Evolutionary conservation across 2,329 filamentous ascomycete genomes (phyloP).

Genomic region (Thelonectria olida): DNA sequence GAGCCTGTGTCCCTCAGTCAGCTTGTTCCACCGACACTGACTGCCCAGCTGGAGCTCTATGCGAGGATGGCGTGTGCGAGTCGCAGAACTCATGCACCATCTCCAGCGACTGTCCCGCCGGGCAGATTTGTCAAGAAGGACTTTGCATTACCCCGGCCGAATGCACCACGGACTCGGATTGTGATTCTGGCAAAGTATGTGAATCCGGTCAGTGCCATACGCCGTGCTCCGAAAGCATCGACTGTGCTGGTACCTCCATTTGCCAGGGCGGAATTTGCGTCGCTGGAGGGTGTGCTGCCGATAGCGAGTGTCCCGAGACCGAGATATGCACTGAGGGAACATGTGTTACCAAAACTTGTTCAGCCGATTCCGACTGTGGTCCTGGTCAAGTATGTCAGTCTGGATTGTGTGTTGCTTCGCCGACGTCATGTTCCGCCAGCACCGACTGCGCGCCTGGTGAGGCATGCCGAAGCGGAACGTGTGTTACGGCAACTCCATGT

Average conservation of each 20-base stretch:
- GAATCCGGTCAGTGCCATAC: background rate
- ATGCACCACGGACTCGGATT: background rate
- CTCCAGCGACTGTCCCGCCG: background rate
- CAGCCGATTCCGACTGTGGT: background rate
- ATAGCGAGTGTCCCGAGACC: background rate
- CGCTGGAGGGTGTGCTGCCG: background rate
- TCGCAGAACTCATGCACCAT: background rate
- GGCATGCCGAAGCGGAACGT: background rate
- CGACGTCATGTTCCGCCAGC: no score
- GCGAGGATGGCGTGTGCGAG: background rate
- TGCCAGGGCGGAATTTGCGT: background rate
- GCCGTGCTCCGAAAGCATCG: background rate
- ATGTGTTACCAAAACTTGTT: background rate
- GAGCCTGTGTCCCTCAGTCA: background rate
- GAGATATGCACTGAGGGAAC: background rate
- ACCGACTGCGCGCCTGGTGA: no score
- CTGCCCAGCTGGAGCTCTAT: background rate
- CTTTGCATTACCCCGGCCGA: background rate
- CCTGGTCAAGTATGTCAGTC: background rate
- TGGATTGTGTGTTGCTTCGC: no score
- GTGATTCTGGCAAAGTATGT: background rate
- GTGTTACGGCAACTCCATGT: background rate
- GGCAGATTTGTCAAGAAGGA: background rate
- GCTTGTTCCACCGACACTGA: background rate
- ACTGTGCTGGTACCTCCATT: background rate